A percentile compares a stretch with the other conserved stretches of the same genome.
phyloP scores from a whole-genome alignment of 1,139 yeast species.

The Ogataea hybrid region DNA sequence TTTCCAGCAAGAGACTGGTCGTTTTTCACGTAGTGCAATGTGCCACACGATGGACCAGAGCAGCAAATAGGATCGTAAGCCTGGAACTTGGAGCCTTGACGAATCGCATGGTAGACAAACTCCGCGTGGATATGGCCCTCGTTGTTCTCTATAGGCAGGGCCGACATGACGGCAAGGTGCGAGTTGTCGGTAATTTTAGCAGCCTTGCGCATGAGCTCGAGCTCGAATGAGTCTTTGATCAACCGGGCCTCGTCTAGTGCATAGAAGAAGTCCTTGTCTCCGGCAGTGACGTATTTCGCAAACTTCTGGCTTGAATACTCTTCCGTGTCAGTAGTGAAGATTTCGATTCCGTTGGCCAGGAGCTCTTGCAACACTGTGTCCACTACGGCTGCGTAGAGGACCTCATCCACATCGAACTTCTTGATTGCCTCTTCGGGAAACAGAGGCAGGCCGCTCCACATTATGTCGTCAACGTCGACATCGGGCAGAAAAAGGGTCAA shows the following conservation, averaged over 20 bases:
- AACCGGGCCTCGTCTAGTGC: slow-evolving; percentile 87
- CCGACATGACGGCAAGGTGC: slow-evolving; percentile 90
- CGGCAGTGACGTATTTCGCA: slow-evolving; percentile 37
- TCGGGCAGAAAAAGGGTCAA: slow-evolving; percentile 77
- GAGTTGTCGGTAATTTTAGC: slow-evolving; percentile 82
- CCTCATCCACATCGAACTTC: slow-evolving; percentile 79
- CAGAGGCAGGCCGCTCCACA: slow-evolving; percentile 95
- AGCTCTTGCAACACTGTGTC: slow-evolving; percentile 21
- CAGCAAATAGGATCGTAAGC: slow-evolving; percentile 97
- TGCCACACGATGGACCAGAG: slow-evolving; percentile 88
- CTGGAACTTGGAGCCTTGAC: slow-evolving; percentile 88
- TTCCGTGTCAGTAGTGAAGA: slow-evolving; percentile 46
- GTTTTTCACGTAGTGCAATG: slow-evolving; percentile 85
- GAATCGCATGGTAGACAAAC: slow-evolving; percentile 85
- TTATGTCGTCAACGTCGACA: slow-evolving; percentile 81
- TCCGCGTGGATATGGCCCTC: too few relatives aligned
- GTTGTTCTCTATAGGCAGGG: too few relatives aligned
- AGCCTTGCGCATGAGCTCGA: slow-evolving; percentile 74
- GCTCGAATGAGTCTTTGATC: slow-evolving; percentile 80
- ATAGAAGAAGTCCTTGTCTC: slow-evolving; percentile 52
- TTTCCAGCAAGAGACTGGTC: slow-evolving; percentile 61
- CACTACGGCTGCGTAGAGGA: slow-evolving; percentile 55
- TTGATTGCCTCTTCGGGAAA: slow-evolving; percentile 60
- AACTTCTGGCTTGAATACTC: slow-evolving; percentile 35
- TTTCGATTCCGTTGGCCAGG: slow-evolving; percentile 30